A percentile compares a stretch with the other conserved stretches of the same genome.
These are phyloP conservation scores for Seiridium unicorne DNA, from an alignment of 2,329 filamentous ascomycete genomes.

Conservation along the genomic window DNA sequence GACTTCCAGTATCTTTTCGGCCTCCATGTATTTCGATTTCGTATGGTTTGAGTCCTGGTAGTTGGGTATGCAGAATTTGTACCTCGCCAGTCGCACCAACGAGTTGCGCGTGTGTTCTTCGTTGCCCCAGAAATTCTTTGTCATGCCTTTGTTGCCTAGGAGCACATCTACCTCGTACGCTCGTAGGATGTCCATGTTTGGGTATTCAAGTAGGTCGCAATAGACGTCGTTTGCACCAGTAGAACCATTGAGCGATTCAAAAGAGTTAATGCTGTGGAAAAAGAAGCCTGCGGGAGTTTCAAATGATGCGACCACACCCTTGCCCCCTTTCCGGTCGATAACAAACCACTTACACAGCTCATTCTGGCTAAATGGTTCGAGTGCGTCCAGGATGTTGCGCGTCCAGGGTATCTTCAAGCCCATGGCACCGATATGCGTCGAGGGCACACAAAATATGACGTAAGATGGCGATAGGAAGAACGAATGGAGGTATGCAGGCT, in stretches of 20 bases:
- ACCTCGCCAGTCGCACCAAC: conserved; percentile 40
- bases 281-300: conserved; percentile 69
- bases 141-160: conserved; percentile 48
- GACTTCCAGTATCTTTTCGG: conserved; percentile 41
- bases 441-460: conserved; percentile 72
- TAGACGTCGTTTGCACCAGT: conserved; percentile 49
- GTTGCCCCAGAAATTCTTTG: conserved; percentile 40
- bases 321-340: conserved; percentile 61
- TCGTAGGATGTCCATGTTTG: conserved; percentile 63
- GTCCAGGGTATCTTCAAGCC: conserved; percentile 64
- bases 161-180: conserved; percentile 70
- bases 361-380: conserved; percentile 59
- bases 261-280: conserved; percentile 79
- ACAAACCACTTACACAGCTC: conserved; percentile 69
- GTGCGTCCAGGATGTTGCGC: conserved; percentile 66
- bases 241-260: conserved; percentile 53
- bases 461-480: conserved; percentile 71
- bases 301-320: conserved; percentile 68
- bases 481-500: conserved; percentile 77
- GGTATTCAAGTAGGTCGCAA: conserved; percentile 65
- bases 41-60: not conserved
- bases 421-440: conserved; percentile 54
- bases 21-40: conserved; percentile 9
- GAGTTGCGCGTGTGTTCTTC: conserved; percentile 34
- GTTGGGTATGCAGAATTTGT: conserved; percentile 37